Evolutionary conservation across 352 stramenopile species (phyloP), one percentile per base, ranked within the genome.

Genomic region (Globisporangium middletonii): DNA sequence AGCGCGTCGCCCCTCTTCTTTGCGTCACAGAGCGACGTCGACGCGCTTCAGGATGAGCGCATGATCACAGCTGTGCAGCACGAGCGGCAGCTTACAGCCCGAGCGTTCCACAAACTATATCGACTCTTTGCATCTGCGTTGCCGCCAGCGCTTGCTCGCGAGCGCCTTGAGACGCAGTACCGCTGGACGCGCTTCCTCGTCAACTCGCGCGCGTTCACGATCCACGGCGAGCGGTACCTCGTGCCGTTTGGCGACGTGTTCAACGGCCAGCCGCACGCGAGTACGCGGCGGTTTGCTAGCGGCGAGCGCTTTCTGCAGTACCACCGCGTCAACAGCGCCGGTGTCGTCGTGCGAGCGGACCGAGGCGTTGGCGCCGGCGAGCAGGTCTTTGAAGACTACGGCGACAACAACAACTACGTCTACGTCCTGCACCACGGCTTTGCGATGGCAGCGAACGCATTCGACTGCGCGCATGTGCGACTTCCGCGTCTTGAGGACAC

Each of bases 321-420:
- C 33, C 83, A 91, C 51, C 53, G 65, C 48, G 60, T 91, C 8
- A 51, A 69, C 1, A 41, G 55, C 23, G 33, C 53, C n/a, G 72
- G 67, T 5, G 82, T 92, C 62, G 59, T 62, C 3, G 75, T 96
- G n/a, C 66, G 65, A 23, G 81, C 85, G 6, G 89, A 96, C 62
- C 82, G 88, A 13, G 16, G 53, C 0, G 75, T 68, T 5, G 26
- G 9, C 0, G 49, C 27, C 0, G 59, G 54, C 9, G 41, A 65
- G 2, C 90, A 98, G 57, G 63, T 98, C 6, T 92, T 97, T 55
- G 94, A 98, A 73, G 92, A 98, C 69, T 98, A 98, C 45, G 92
- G 92, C n/a, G 89, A 97, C 75, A 97, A 96, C 60, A 80, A 83
- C 71, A 97, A 96, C 59, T 89, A 88, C 65, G 68, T 87, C 4